These are phyloP conservation scores for Blastobotrys illinoisensis DNA, from an alignment of 1,139 yeast genomes.

Conservation along the genomic window DNA sequence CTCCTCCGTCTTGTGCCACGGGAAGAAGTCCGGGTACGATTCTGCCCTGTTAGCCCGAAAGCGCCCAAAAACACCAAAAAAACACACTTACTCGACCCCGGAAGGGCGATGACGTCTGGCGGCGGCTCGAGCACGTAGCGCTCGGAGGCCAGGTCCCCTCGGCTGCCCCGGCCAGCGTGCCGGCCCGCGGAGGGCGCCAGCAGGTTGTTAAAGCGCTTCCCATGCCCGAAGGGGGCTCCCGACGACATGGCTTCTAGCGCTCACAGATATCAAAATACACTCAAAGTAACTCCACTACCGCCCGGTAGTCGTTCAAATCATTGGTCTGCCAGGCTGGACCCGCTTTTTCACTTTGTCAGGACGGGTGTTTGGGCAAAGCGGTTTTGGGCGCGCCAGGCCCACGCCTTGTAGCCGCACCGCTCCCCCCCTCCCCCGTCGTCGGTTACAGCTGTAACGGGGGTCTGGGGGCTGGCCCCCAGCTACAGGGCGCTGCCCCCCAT, in stretches of 20 bases:
- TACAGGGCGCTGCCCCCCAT: too few relatives aligned
- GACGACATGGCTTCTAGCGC: neutral
- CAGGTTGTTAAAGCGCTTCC: neutral
- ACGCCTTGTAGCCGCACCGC: too few relatives aligned
- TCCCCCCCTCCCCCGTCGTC: too few relatives aligned
- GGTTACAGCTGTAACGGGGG: too few relatives aligned
- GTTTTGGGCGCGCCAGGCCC: neutral
- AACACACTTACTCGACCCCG: neutral
- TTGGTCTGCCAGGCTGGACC: neutral
- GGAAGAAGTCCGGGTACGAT: conserved; percentile 69
- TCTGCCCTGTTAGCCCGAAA: conserved; percentile 7
- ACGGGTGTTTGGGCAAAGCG: neutral
- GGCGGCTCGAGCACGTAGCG: neutral
- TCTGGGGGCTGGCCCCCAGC: too few relatives aligned
- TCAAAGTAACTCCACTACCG: neutral
- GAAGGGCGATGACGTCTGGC: neutral
- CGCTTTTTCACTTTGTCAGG: neutral
- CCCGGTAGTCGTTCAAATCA: neutral
- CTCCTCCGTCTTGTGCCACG: conserved; percentile 57
- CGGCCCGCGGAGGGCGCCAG: neutral
- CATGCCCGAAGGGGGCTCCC: neutral
- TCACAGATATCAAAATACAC: neutral
- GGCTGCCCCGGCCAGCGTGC: neutral
- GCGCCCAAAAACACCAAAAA: too few relatives aligned
- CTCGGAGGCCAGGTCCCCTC: neutral